Evolutionary conservation across 2,329 filamentous ascomycete genomes (phyloP), one percentile per base, ranked within the genome.

Genomic region (Cladophialophora immunda): DNA sequence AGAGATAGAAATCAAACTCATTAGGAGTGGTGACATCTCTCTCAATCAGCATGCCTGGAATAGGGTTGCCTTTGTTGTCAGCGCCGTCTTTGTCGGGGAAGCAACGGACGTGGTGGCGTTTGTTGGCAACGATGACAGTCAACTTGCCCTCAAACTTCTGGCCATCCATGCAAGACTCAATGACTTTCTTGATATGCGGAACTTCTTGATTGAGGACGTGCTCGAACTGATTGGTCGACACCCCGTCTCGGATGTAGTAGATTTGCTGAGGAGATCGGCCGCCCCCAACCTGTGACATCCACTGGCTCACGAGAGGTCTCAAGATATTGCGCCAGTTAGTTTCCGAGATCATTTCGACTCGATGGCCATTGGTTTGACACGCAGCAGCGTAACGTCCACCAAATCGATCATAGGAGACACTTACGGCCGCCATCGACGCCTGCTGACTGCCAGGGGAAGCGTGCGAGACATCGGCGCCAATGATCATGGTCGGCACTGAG

Each of bases 191-290:
- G 79, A 98, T 89, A 70, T 90, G 85, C 0, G 78, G 76, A 0
- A 98, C 85, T 75, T 99, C 95, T n/a, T 89, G 82, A 1, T 92
- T 83, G 9, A 99, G 80, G 0, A 99, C 90, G 29, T 93, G 87
- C 0, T 85, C 80, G 73, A 95, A 97, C 75, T 98, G 91, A 0
- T 92, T 92, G 73, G 97, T 93, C 0, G 90, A 90, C 0, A 98
- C 93, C 72, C 95, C 95, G 73, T 99, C 95, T 19, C 95, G 92
- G 79, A 98, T 91, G 79, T 97, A 98, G 72, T 96, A 92, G 64
- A 99, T 84, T 41, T 94, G 89, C n/a, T 85, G 72, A 0, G 94
- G 94, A 17, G 83, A 74, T 29, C 77, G 76, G n/a, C 86, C 85
- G 1, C 80, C 79, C 22, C 84, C 84, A 60, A 86, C 81, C 1